A percentile compares a stretch with the other conserved stretches of the same genome.
Conservation (phyloP, 108 stramenopile genomes). For the Cyclostephanos invisitatus region DNA sequence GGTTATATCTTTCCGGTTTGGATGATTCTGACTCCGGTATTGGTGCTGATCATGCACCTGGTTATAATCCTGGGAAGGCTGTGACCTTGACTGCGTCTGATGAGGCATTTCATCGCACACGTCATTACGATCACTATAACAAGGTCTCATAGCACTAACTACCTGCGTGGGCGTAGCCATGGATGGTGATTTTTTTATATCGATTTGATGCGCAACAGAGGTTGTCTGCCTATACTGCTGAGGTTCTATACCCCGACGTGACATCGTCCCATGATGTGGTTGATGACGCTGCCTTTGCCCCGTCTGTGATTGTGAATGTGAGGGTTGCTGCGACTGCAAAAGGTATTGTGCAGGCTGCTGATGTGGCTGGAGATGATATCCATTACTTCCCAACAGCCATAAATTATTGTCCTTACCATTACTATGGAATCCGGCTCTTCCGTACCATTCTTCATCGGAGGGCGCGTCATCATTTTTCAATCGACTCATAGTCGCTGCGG, state of each 20-base stretch:
- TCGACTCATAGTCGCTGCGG: not conserved
- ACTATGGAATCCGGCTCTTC: not conserved
- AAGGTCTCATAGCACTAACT: not conserved
- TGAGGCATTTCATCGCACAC: not conserved
- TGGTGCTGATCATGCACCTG: not conserved
- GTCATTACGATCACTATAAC: too few species aligned
- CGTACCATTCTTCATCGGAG: slow-evolving; percentile 19
- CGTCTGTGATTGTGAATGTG: not conserved
- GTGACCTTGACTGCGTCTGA: not conserved
- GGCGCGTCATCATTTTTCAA: slow-evolving; percentile 28
- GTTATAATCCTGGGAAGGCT: not conserved
- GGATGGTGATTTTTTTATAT: not conserved
- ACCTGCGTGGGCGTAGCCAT: not conserved
- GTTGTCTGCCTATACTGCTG: not conserved
- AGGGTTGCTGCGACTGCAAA: not conserved
- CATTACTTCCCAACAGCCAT: not conserved
- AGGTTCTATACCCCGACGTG: not conserved
- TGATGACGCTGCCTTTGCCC: slow-evolving; percentile 1
- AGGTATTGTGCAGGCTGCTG: not conserved
- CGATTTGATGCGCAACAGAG: not conserved
- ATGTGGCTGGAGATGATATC: not conserved
- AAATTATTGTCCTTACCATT: not conserved
- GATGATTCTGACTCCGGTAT: slow-evolving; percentile 12
- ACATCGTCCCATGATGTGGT: not conserved
- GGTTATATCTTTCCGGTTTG: slow-evolving; percentile 36